Base-by-base conservation (phyloP, 2,329 filamentous ascomycete genomes). In the Purpureocillium takamizusanense region DNA sequence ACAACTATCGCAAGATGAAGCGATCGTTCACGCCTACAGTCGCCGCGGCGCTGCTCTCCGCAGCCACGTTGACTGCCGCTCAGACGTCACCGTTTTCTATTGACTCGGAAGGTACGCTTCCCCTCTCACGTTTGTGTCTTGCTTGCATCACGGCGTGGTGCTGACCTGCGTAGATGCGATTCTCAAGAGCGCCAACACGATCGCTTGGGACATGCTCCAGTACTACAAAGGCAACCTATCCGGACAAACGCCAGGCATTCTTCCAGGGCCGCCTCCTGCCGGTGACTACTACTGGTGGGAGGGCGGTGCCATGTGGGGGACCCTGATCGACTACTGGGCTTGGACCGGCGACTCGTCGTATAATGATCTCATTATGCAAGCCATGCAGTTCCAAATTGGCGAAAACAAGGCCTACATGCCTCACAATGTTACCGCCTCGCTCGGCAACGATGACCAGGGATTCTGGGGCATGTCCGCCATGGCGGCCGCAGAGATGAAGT, bases 401-500 rank as follows among this genome's bases (percentile, higher is more conserved):
- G 61, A 63, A 4, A 61, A 71, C 42, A 51, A 66, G 34, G 67
- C 77, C 49, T 79, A 70, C 54, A 74, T 75, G 67, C 76, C 75
- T 2, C 51, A 52, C 16, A 76, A 76, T 54, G 64, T 69, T 39
- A 72, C 71, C 1, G 57, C 61, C 6, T 67, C 65, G 2, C 58
- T 72, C 36, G 76, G 76, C 39, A 82, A 81, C 50, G 78, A 82
- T 45, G 78, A 82, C 50, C 78, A 83, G 57, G 73, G 67, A 10
- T 80, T 80, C 57, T 83, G 78, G 78, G 78, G 71, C 37, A 72
- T 82, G 70, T 81, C 41, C 66, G 76, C 41, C 63, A 81, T 80
- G 66, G 61, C 67, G 11, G 76, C 75, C 2, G 73, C 72, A 9
- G 76, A 80, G 49, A 56, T 66, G 38, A 69, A 69, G 31, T 79